Percentiles rank a stretch among this genome's conserved stretches.
These are phyloP conservation scores for Meyerozyma smithsonii DNA, from an alignment of 1,139 yeast genomes.

Conservation along the genomic window DNA sequence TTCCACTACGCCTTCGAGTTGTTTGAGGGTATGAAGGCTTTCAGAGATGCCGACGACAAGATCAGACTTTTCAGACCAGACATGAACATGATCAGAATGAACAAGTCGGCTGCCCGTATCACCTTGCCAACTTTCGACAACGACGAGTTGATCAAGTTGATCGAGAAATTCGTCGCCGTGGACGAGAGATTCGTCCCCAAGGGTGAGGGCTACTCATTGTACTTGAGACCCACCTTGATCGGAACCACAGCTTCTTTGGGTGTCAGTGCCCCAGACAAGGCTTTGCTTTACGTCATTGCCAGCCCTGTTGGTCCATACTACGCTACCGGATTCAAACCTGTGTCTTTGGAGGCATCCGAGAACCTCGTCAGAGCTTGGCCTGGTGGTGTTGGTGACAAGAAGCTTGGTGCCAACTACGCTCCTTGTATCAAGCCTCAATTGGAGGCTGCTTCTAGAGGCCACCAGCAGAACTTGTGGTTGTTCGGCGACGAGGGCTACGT, in stretches of 20 bases:
- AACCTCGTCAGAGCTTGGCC: conserved; percentile 98
- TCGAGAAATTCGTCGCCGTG: conserved; percentile 66
- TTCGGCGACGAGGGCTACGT: conserved; percentile 86
- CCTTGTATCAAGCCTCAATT: conserved; percentile 88
- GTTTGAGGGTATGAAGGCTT: conserved; percentile 96
- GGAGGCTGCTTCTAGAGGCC: conserved; percentile 84
- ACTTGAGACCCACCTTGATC: conserved; percentile 89
- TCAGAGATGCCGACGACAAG: conserved; percentile 62
- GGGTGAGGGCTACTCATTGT: conserved; percentile 83
- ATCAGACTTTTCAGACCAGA: conserved; percentile 86
- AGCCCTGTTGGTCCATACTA: conserved; percentile 96
- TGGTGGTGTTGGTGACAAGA: conserved; percentile 94
- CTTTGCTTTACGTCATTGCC: conserved; percentile 78
- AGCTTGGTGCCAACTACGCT: conserved; percentile 96
- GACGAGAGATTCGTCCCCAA: conserved; percentile 79
- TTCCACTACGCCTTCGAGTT: conserved; percentile 94
- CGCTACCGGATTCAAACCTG: conserved; percentile 91
- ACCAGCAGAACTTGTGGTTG: conserved; percentile 93
- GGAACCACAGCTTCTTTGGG: conserved; percentile 89
- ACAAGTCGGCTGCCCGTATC: conserved; percentile 79
- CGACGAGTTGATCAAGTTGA: conserved; percentile 67
- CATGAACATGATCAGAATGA: conserved; percentile 88
- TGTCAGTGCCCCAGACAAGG: conserved; percentile 73
- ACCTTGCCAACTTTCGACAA: conserved; percentile 81
- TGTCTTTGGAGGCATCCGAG: conserved; percentile 87